phyloP scores from a whole-genome alignment of 306 rosid species.

The Dicorynia guianensis region DNA sequence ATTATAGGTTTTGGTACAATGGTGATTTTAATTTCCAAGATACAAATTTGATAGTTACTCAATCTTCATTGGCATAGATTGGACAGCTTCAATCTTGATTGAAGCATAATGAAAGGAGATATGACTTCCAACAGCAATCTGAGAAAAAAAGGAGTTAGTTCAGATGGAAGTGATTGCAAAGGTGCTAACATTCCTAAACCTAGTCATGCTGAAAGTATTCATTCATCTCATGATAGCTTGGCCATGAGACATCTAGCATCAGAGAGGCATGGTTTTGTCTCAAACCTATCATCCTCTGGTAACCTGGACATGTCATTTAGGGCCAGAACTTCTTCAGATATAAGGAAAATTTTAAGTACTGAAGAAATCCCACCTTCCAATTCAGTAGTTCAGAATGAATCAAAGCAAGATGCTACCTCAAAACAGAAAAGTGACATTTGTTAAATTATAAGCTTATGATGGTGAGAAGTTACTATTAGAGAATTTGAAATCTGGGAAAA shows the following conservation, averaged over 20 bases:
- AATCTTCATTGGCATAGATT: constrained; percentile 51
- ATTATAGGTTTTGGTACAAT: constrained; percentile 23
- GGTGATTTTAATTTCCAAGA: constrained; percentile 27
- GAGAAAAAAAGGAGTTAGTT: constrained; percentile 50
- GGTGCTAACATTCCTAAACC: constrained; percentile 46
- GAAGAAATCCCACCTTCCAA: constrained; percentile 48
- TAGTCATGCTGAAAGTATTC: constrained; percentile 41
- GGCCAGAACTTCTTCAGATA: constrained; percentile 43
- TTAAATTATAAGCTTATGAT: constrained; percentile 40
- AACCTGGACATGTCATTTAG: constrained; percentile 39
- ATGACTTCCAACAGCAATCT: constrained; percentile 46
- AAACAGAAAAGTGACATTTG: constrained; percentile 42
- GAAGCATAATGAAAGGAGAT: constrained; percentile 51
- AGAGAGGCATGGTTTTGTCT: constrained; percentile 49
- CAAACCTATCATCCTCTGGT: constrained; percentile 42
- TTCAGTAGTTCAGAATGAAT: constrained; percentile 39
- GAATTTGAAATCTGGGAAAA: too few species aligned
- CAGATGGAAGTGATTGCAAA: constrained; percentile 50
- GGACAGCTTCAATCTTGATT: constrained; percentile 73
- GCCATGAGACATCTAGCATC: constrained; percentile 47
- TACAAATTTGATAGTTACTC: constrained; percentile 8
- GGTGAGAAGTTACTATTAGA: constrained; percentile 43
- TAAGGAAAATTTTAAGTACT: constrained; percentile 24
- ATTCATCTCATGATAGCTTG: constrained; percentile 46
- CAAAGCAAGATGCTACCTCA: constrained; percentile 44